Percentiles rank a stretch among this genome's conserved stretches.
These are phyloP conservation scores for Coemansia sp. DNA, from an alignment of 192 early-diverging fungal species.

Conservation along the genomic window DNA sequence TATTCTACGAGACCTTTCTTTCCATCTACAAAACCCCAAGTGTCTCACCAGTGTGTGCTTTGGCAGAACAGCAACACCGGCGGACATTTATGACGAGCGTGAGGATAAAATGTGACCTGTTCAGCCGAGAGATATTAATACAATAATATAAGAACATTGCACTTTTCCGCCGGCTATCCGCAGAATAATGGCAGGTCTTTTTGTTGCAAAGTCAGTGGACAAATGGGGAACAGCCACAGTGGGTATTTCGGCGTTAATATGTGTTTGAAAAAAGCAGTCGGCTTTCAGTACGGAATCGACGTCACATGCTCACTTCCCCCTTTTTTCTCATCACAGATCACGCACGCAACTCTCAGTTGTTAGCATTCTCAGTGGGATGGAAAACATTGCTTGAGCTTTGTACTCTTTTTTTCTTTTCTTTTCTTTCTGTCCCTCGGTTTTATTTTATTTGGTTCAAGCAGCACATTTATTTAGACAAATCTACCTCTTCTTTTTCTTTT, in stretches of 20 bases:
- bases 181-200: neutral
- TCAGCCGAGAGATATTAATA: no score
- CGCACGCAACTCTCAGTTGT: neutral
- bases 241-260: neutral
- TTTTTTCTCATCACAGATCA: neutral
- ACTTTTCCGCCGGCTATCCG: no score
- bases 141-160: no score
- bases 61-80: no score
- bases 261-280: no score
- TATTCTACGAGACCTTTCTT: no score
- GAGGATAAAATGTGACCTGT: no score
- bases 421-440: constrained; percentile 1
- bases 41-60: no score
- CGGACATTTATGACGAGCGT: no score
- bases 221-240: neutral
- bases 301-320: constrained; percentile 10
- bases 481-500: neutral
- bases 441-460: neutral
- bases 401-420: neutral
- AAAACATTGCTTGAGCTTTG: neutral
- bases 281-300: neutral
- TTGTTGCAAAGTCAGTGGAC: neutral
- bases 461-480: neutral
- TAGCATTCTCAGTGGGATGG: neutral
- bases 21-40: no score